Percentiles rank a stretch among this genome's conserved stretches.
Evolutionary conservation across 305 asterid species (phyloP).

Genomic region (Petunia hybrid): DNA sequence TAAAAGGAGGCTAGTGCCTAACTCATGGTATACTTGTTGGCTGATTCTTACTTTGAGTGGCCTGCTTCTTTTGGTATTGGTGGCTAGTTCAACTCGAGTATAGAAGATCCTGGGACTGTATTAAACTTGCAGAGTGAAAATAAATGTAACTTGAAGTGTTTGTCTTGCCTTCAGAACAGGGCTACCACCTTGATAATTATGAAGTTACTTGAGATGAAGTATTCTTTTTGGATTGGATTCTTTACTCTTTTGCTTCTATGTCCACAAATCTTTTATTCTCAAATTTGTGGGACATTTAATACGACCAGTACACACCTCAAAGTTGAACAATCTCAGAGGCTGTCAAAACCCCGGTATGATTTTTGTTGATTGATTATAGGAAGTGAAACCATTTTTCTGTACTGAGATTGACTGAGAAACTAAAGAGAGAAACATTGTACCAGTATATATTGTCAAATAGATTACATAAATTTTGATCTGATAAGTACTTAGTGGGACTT

Average conservation of each 20-base stretch:
- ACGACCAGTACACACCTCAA: neutral
- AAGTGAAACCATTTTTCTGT: neutral
- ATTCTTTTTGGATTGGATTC: neutral
- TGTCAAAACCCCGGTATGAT: neutral
- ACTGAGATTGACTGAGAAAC: neutral
- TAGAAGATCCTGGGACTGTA: constrained; percentile 8
- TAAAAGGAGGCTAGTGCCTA: constrained; percentile 1
- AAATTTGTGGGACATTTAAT: neutral
- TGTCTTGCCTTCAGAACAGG: neutral
- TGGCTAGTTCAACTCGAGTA: neutral
- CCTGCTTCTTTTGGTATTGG: neutral
- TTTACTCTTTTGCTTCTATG: neutral
- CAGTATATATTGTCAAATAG: too few species aligned
- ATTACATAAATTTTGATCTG: too few species aligned
- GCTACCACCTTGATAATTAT: neutral
- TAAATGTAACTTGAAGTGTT: constrained; percentile 3
- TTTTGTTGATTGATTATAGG: neutral
- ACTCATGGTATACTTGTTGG: constrained; percentile 11
- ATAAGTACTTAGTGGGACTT: too few species aligned
- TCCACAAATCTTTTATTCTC: neutral
- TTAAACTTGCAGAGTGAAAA: constrained; percentile 25
- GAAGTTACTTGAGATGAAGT: neutral
- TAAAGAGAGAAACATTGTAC: neutral
- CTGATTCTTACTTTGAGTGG: neutral
- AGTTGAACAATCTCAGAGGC: neutral